Conservation (phyloP, 164 flowering plant genomes). For the Macadamia tetraphylla region DNA sequence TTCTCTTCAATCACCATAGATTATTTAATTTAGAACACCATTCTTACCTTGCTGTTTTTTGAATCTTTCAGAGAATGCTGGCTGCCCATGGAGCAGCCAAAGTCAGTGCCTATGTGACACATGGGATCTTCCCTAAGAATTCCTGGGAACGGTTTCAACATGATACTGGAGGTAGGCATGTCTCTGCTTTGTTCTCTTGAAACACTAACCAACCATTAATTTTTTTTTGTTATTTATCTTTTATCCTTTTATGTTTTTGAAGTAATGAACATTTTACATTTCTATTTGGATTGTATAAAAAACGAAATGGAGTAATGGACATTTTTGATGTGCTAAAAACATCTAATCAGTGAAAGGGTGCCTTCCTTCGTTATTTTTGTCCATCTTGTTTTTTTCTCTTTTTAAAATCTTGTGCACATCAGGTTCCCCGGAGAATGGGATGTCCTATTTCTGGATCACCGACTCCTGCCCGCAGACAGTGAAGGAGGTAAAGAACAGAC, state of each 20-base stretch:
- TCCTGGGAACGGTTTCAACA: slow-evolving; percentile 87
- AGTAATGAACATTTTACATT: neutral
- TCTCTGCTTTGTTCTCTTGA: neutral
- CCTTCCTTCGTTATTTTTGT: neutral
- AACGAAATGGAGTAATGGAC: neutral
- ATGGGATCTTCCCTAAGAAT: slow-evolving; percentile 87
- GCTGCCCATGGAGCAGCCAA: slow-evolving; percentile 86
- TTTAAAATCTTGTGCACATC: slow-evolving; percentile 9
- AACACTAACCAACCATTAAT: neutral
- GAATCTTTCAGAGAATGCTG: slow-evolving; percentile 61
- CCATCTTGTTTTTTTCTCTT: neutral
- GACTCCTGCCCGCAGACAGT: slow-evolving; percentile 91
- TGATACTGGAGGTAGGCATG: slow-evolving; percentile 61
- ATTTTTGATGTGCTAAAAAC: neutral
- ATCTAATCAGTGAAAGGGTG: neutral
- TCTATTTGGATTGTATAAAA: too few relatives aligned
- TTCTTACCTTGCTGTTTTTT: slow-evolving; percentile 4
- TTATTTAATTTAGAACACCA: neutral
- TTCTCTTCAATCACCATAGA: neutral
- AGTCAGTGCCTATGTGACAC: slow-evolving; percentile 97
- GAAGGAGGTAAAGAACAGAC: slow-evolving; percentile 53
- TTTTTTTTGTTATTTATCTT: neutral
- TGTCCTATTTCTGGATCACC: slow-evolving; percentile 93
- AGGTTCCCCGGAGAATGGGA: slow-evolving; percentile 65
- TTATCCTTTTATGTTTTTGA: neutral